Conservation (phyloP, 2,329 filamentous ascomycete species). For the Scorias spongiosa region DNA sequence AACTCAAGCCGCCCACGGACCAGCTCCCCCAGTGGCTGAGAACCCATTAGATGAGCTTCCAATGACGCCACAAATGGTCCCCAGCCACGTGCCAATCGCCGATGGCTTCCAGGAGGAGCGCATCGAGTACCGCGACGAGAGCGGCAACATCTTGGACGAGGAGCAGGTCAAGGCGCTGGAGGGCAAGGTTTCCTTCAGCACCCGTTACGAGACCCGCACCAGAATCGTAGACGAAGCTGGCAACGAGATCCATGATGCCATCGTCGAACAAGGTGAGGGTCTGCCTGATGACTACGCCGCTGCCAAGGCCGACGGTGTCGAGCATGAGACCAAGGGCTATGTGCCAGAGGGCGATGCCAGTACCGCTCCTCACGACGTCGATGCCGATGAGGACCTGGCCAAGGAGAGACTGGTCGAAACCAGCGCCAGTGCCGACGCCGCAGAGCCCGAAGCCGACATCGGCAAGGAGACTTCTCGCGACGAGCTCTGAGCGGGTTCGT, state of each 20-base stretch:
- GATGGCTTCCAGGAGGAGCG: slow-evolving; percentile 52
- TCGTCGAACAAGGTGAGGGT: slow-evolving; percentile 17
- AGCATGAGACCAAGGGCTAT: slow-evolving; percentile 38
- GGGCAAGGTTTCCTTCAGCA: slow-evolving; percentile 91
- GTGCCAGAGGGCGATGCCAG: slow-evolving; percentile 21
- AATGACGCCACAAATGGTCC: slow-evolving; percentile 13
- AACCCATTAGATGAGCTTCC: slow-evolving; percentile 21
- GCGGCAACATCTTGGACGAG: slow-evolving; percentile 74
- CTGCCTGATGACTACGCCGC: slow-evolving; percentile 22
- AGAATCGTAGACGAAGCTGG: slow-evolving; percentile 66
- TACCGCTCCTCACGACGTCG: slow-evolving; percentile 24
- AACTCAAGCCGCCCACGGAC: slow-evolving; percentile 14
- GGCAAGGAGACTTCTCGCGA: slow-evolving; percentile 10
- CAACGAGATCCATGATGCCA: slow-evolving; percentile 50
- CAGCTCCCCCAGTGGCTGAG: slow-evolving; percentile 21
- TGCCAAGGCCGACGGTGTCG: slow-evolving; percentile 40
- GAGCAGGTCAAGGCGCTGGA: slow-evolving; percentile 72
- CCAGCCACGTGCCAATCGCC: slow-evolving; percentile 2
- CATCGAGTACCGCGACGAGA: slow-evolving; percentile 86
- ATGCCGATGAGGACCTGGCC: slow-evolving; percentile 22
- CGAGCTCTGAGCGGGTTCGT: slow-evolving; percentile 8
- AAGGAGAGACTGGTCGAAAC: slow-evolving; percentile 31
- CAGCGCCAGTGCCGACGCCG: slow-evolving; percentile 2
- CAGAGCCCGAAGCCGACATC: slow-evolving; percentile 8
- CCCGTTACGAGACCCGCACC: slow-evolving; percentile 87